A percentile compares a stretch with the other conserved stretches of the same genome.
These are phyloP conservation scores for Russula vinacea DNA, from an alignment of 768 basidiomycete species.

Conservation along the genomic window DNA sequence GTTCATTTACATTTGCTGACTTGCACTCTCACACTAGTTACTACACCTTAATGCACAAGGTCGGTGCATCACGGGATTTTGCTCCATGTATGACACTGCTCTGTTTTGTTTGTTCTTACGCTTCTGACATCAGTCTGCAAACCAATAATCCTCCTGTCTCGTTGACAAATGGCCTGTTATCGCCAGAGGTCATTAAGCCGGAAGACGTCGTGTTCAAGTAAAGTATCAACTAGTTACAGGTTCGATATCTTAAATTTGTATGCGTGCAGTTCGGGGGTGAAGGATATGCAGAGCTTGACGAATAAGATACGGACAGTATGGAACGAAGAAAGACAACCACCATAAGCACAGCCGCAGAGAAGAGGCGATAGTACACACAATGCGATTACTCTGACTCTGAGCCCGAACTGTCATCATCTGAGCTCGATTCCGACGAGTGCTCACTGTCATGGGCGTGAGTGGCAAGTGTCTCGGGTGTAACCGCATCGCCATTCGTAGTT, in stretches of 20 bases:
- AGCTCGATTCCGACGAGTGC: conserved; percentile 76
- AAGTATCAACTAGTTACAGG: conserved; percentile 35
- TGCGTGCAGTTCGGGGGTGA: conserved; percentile 31
- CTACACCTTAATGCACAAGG: neutral
- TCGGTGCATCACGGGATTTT: neutral
- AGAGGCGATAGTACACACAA: neutral
- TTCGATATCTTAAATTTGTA: conserved; percentile 36
- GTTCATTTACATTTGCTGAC: too few species aligned
- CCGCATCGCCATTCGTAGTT: conserved; percentile 38
- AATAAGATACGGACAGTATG: conserved; percentile 29
- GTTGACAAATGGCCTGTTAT: neutral
- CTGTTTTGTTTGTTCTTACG: neutral
- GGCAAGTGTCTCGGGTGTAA: conserved; percentile 37
- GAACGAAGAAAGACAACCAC: conserved; percentile 17
- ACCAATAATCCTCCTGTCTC: neutral
- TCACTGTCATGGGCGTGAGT: conserved; percentile 56
- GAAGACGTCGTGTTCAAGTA: conserved; percentile 30
- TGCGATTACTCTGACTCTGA: conserved; percentile 74
- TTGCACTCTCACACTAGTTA: neutral
- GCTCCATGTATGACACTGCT: neutral
- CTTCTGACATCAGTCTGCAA: neutral
- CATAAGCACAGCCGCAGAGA: conserved; percentile 13
- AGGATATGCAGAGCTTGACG: conserved; percentile 31
- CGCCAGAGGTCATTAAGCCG: conserved; percentile 22
- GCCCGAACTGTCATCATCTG: conserved; percentile 74